Base-by-base conservation (phyloP, 2,329 filamentous ascomycete genomes). In the Orbilia blumenaviensis region DNA sequence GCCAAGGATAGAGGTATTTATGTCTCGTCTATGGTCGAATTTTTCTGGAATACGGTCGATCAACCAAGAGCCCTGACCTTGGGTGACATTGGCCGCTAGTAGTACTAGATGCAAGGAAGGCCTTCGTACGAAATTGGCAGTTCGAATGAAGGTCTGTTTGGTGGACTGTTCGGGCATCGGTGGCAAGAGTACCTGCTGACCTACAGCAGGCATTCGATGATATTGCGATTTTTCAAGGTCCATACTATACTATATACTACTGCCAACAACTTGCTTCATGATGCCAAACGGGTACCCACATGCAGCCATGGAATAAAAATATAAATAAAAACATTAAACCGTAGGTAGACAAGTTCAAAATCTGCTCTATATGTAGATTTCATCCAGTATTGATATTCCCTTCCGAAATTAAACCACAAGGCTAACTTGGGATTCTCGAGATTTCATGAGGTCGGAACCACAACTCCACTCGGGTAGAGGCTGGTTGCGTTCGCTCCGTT, bases 11-110 rank as follows among this genome's bases (percentile, higher is more conserved):
- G 21, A 32, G 34, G 42, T 32, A 16, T 46, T 46, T 46, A 46
- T 46, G 58, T 63, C 21, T 34, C 36, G 21, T 23, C 21, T 44
- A 48, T 56, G 25, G 58, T 29, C 25, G 38, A 46, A 67, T 58
- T 25, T 4, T 44, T n/a, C 52, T 36, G 27, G 41, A 60, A 60
- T 69, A 44, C 48, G 32, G 42, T 50, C 34, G 41, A 52, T 25
- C 36, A 56, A 56, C 25, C 36, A 34, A 42, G 21, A 27, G 68
- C 62, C 69, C 71, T 56, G 21, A 56, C 32, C n/a, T 48, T 75
- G 71, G 68, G 71, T 75, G 56, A 75, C 71, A 75, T 75, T 61
- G 63, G 63, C 16, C n/a, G n/a, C n/a, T n/a, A n/a, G n/a, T n/a
- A 56, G 64, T 58, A 38, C 63, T 56, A 21, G 54, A 52, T 75